Percentiles rank a stretch among this genome's conserved stretches.
Evolutionary conservation across 192 early-diverging fungal genomes (phyloP).

Genomic region (Backusella psychrophila): DNA sequence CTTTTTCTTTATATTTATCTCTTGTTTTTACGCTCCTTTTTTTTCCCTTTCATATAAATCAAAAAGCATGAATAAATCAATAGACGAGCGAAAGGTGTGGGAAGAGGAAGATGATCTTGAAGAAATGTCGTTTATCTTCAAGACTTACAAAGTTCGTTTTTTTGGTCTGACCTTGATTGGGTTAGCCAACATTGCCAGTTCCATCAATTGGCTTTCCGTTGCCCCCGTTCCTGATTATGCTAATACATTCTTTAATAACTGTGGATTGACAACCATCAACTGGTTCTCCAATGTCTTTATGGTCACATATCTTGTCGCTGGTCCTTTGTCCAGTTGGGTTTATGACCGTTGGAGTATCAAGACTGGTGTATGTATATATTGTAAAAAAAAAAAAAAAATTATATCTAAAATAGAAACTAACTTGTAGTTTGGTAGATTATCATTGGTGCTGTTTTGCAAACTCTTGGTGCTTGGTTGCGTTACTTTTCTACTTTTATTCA

Average conservation of each 20-base stretch:
- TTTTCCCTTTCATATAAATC: background rate
- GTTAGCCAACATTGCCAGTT: slow-evolving; percentile 41
- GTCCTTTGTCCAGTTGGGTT: slow-evolving; percentile 39
- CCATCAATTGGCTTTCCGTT: slow-evolving; percentile 44
- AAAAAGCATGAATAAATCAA: background rate
- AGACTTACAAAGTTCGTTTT: slow-evolving; percentile 42
- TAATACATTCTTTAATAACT: slow-evolving; percentile 34
- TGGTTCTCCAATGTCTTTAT: slow-evolving; percentile 44
- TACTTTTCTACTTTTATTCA: slow-evolving; percentile 42
- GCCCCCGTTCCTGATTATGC: slow-evolving; percentile 42
- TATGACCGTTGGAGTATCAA: slow-evolving; percentile 44
- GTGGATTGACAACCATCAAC: slow-evolving; percentile 33
- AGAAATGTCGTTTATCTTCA: background rate
- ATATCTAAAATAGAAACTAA: background rate
- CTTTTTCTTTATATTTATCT: background rate
- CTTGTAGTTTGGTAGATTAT: slow-evolving; percentile 20
- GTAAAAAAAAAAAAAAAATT: background rate
- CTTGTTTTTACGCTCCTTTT: background rate
- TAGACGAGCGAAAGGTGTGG: background rate
- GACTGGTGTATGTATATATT: slow-evolving; percentile 21
- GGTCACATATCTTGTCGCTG: slow-evolving; percentile 40
- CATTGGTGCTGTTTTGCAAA: slow-evolving; percentile 38
- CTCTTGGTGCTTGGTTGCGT: slow-evolving; percentile 44
- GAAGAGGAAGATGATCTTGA: background rate
- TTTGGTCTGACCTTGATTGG: slow-evolving; percentile 41